Evolutionary conservation across 768 basidiomycete species (phyloP), one percentile per base, ranked within the genome.

Genomic region (Russula sp.): DNA sequence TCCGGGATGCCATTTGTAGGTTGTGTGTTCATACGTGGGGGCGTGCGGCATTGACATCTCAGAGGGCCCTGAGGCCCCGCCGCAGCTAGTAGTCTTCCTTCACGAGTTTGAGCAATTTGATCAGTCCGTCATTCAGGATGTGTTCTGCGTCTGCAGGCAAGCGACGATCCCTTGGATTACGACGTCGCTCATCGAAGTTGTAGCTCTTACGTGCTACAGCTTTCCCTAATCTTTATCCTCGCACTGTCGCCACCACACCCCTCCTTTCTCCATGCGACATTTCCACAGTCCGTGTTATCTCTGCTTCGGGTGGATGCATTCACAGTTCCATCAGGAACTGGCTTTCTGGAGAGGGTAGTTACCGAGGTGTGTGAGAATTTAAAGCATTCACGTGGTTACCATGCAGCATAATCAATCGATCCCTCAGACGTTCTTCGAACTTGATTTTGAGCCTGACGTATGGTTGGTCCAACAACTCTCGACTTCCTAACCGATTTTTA

Each of bases 21-120:
- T 39, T 13, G 6, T 42, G 13, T n/a, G 22, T 55, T 55, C 53
- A 22, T 32, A 45, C 42, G 11, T 13, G 20, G 13, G 42, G 16
- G 20, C 48, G 47, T 70, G 67, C 58, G 16, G 42, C n/a, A 59
- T 57, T 37, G 60, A 57, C 57, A 54, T 52, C 34, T 63, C 45
- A 65, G 64, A 65, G 44, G 61, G 58, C 32, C 57, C 69, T 64
- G 64, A 70, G 11, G 18, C 64, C 0, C 63, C 67, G 6, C 72
- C 69, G 11, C 79, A 78, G 42, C 78, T 91, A 4, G 77, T 85
- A 31, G 75, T 88, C 10, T 69, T 91, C 13, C 68, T 91, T 22
- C 87, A 89, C 60, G 85, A 88, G 60, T 89, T 92, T 66, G 89
- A 91, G 68, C 82, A 85, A 69, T 82, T 88, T 54, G 87, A 89